Percentiles rank a stretch among this genome's conserved stretches.
phyloP scores from a whole-genome alignment of 2,329 filamentous ascomycete species.

The Aspergillus sp. region DNA sequence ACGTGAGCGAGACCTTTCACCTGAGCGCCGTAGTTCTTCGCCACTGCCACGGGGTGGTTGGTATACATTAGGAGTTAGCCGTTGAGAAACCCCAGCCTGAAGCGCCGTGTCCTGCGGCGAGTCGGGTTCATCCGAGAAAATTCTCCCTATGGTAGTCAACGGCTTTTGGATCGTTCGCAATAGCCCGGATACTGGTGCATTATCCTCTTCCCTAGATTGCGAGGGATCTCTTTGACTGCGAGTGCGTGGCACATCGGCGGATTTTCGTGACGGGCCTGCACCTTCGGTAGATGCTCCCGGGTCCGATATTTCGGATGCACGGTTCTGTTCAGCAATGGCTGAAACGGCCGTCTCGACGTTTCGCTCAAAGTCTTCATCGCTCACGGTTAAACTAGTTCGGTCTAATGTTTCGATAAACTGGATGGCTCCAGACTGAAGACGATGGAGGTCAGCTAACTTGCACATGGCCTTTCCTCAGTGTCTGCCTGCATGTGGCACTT shows the following conservation, averaged over 20 bases:
- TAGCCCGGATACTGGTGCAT: conserved; percentile 77
- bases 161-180: conserved; percentile 89
- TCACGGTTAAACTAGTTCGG: conserved; percentile 86
- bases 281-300: conserved; percentile 45
- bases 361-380: conserved; percentile 90
- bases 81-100: conserved; percentile 49
- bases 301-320: conserved; percentile 52
- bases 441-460: background rate
- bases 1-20: conserved; percentile 23
- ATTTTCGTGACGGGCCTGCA: conserved; percentile 59
- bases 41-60: conserved; percentile 44
- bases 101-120: conserved; percentile 34
- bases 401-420: conserved; percentile 98
- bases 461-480: background rate
- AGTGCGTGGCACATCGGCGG: conserved; percentile 60
- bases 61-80: conserved; percentile 51
- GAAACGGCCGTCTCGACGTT: conserved; percentile 97
- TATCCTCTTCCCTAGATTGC: conserved; percentile 63
- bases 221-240: conserved; percentile 33
- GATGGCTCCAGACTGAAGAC: conserved; percentile 65
- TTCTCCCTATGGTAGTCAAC: conserved; percentile 85
- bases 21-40: conserved; percentile 27
- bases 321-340: conserved; percentile 88
- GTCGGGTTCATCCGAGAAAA: conserved; percentile 74
- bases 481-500: conserved; percentile 27